Conservation (phyloP, 2,329 filamentous ascomycete genomes). For the Shiraia sp. region DNA sequence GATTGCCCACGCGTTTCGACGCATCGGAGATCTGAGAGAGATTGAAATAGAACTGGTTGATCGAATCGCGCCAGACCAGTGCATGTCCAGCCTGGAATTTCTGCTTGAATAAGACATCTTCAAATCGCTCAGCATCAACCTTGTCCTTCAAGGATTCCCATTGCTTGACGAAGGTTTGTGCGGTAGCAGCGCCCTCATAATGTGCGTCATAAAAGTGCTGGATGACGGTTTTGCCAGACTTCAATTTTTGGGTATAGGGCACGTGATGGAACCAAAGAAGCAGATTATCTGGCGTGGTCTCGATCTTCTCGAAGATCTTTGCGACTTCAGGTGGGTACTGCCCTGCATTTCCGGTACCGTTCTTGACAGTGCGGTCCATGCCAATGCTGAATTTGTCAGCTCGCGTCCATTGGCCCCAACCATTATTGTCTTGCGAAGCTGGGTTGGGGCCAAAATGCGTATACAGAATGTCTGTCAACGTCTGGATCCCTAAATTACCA, state of each 20-base stretch:
- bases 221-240: slow-evolving; percentile 68
- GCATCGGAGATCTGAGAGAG: slow-evolving; percentile 64
- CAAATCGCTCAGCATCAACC: slow-evolving; percentile 64
- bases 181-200: slow-evolving; percentile 62
- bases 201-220: slow-evolving; percentile 69
- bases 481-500: slow-evolving; percentile 72
- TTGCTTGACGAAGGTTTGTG: slow-evolving; percentile 58
- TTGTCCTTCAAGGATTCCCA: slow-evolving; percentile 61
- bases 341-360: slow-evolving; percentile 67
- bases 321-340: slow-evolving; percentile 68
- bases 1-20: slow-evolving; percentile 59
- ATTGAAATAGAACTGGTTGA: slow-evolving; percentile 67
- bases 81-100: slow-evolving; percentile 70
- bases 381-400: slow-evolving; percentile 64
- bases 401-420: slow-evolving; percentile 74
- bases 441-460: slow-evolving; percentile 71
- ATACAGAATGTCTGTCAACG: slow-evolving; percentile 68
- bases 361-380: slow-evolving; percentile 72
- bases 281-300: slow-evolving; percentile 68
- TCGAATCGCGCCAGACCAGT: slow-evolving; percentile 70
- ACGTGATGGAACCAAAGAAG: slow-evolving; percentile 78
- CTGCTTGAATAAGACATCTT: slow-evolving; percentile 62
- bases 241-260: slow-evolving; percentile 64
- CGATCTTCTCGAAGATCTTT: slow-evolving; percentile 60
- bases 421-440: slow-evolving; percentile 66